Conservation (phyloP, 805 yeast genomes). For the Teunomyces panamensis region DNA sequence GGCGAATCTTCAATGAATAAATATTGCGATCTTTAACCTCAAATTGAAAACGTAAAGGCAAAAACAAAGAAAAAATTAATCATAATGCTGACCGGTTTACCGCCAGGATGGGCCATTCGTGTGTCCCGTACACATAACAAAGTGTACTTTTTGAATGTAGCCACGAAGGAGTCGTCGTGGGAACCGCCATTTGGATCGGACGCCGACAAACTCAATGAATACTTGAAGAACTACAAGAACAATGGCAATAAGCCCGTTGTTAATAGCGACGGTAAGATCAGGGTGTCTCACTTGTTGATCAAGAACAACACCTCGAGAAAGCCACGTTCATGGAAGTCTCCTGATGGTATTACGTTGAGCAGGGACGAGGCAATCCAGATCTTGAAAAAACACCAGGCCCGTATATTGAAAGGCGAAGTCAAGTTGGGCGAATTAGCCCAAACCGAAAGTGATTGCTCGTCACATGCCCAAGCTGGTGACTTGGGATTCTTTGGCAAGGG, state of each 20-base stretch:
- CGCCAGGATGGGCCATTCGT: constrained; percentile 79
- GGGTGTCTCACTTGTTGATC: constrained; percentile 77
- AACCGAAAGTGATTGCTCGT: constrained; percentile 85
- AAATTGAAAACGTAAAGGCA: background rate
- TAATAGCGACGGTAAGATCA: constrained; percentile 52
- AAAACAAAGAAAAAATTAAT: background rate
- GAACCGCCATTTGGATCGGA: constrained; percentile 87
- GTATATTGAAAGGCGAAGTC: constrained; percentile 61
- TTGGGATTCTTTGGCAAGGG: constrained; percentile 86
- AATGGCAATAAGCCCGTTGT: constrained; percentile 46
- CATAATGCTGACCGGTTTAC: constrained; percentile 63
- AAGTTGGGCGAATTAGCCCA: constrained; percentile 70
- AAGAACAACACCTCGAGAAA: constrained; percentile 83
- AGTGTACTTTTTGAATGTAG: constrained; percentile 76
- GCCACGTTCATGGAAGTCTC: constrained; percentile 87
- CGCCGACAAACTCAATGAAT: constrained; percentile 50
- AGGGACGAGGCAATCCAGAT: constrained; percentile 81
- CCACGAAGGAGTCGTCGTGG: constrained; percentile 79
- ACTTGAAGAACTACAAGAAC: constrained; percentile 42
- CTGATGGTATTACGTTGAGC: constrained; percentile 65
- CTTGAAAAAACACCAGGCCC: constrained; percentile 53
- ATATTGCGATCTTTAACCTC: too few species aligned
- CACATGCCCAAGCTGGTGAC: constrained; percentile 87
- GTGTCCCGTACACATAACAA: constrained; percentile 76
- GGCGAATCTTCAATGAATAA: too few species aligned